phyloP scores from a whole-genome alignment of 176 grass and related monocot genomes.

The Microstegium vimineum region DNA sequence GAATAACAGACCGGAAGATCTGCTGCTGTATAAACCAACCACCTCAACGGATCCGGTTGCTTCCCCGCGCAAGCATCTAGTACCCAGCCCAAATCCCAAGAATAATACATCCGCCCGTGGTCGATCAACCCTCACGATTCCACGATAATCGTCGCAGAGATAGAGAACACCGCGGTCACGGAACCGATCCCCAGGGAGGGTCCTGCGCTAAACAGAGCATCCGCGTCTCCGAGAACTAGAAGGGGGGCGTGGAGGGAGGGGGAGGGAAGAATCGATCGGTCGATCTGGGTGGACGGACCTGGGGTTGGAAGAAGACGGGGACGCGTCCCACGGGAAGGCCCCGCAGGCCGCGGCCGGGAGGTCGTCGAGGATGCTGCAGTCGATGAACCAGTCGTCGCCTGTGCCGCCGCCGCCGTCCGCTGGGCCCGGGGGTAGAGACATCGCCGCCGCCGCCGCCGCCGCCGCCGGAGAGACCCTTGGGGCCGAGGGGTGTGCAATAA shows the following conservation, averaged over 20 bases:
- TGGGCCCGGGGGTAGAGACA: slow-evolving; percentile 33
- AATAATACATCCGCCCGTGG: background rate
- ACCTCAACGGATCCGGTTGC: background rate
- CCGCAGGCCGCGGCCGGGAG: slow-evolving; percentile 42
- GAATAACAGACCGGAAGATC: background rate
- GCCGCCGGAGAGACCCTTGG: slow-evolving; percentile 16
- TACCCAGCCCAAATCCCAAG: background rate
- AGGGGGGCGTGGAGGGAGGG: background rate
- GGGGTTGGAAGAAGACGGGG: slow-evolving; percentile 41
- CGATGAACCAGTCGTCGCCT: slow-evolving; percentile 49
- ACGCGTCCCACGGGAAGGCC: slow-evolving; percentile 46
- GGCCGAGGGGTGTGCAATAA: too few relatives aligned
- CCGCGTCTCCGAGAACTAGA: background rate
- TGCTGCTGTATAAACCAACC: background rate
- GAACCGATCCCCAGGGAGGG: background rate
- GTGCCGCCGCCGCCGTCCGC: slow-evolving; percentile 6
- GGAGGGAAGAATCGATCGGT: background rate
- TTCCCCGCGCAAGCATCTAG: background rate
- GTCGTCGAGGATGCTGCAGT: slow-evolving; percentile 55
- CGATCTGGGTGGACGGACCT: background rate
- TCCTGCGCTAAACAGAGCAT: background rate
- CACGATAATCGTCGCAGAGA: background rate
- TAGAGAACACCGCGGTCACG: background rate
- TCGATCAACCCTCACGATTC: background rate
- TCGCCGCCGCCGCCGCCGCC: slow-evolving; percentile 26